Base-by-base conservation (phyloP, 2,329 filamentous ascomycete species). In the Lojkania enalia region DNA sequence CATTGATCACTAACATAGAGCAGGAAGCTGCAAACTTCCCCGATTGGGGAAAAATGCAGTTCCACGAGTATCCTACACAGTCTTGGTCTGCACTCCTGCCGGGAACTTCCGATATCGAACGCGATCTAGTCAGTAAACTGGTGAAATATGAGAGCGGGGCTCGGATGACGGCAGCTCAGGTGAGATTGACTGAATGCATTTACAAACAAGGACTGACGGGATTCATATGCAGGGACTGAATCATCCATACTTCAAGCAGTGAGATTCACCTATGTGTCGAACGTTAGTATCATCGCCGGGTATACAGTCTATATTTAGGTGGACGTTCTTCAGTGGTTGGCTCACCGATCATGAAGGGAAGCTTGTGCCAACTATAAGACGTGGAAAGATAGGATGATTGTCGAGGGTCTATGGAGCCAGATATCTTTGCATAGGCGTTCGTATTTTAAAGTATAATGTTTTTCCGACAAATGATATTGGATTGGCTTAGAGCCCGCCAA, bases 41-140 rank as follows among this genome's bases (percentile, higher is more conserved):
- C 0, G 94, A 96, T 14, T 99, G 95, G 79, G 88, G 91, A 12
- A 95, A 87, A 63, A 81, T 87, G 64, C 71, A 90, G 67, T 99
- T 96, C 72, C 80, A 84, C 30, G 75, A 83, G 12, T 96, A 95
- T 63, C 79, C 84, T 3, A 70, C 75, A 0, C 79, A 79, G 52
- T 51, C 74, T 0, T 96, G 91, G 90, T 75, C 82, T 1, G 78
- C 81, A 1, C 74, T 96, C 14, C 71, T 97, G 31, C 82, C 82
- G 0, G 77, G 75, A 4, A 78, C 83, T 0, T 78, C 82, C 20
- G 68, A 75, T 0, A 72, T 73, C 12, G 86, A 83, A 20, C 77
- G 81, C 46, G 80, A 87, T 50, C 71, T 96, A 23, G 82, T 95
- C 7, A 76, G 74, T 29, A 74, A 73, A 4, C 68, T 96, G 51